A percentile compares a stretch with the other conserved stretches of the same genome.
These are phyloP conservation scores for Arthrobotrys entomopaga DNA, from an alignment of 2,329 filamentous ascomycete species.

Conservation along the genomic window DNA sequence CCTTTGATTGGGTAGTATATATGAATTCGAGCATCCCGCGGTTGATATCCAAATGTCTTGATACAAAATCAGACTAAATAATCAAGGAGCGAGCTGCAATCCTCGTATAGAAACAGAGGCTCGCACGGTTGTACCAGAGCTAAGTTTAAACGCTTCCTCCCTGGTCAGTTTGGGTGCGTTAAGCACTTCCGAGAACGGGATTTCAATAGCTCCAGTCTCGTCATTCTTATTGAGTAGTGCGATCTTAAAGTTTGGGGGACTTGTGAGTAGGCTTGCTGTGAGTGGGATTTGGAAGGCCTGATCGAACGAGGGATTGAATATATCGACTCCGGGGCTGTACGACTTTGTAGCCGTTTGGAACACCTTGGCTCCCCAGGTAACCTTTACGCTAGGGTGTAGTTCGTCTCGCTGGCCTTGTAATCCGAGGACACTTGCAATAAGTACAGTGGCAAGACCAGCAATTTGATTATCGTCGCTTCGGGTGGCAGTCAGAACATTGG, in stretches of 20 bases:
- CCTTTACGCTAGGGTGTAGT: constrained; percentile 65
- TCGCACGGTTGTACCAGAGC: constrained; percentile 61
- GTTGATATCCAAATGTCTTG: no score
- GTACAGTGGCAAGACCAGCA: constrained; percentile 63
- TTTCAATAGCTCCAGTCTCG: constrained; percentile 61
- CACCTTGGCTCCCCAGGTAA: constrained; percentile 63
- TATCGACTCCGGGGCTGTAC: constrained; percentile 65
- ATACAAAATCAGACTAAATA: no score
- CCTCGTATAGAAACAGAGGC: constrained; percentile 62
- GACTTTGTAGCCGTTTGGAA: constrained; percentile 64
- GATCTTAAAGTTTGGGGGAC: constrained; percentile 60
- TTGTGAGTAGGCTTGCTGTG: constrained; percentile 59
- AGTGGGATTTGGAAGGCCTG: constrained; percentile 64
- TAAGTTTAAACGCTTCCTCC: constrained; percentile 61
- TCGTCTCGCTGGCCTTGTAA: constrained; percentile 64
- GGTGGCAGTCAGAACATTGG: constrained; percentile 59
- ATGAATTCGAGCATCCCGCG: no score
- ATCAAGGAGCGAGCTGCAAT: constrained; percentile 37
- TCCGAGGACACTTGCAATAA: constrained; percentile 63
- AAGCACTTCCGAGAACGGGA: constrained; percentile 61
- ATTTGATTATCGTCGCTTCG: constrained; percentile 60
- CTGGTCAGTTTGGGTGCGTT: constrained; percentile 60
- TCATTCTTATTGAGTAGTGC: constrained; percentile 61
- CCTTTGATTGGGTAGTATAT: no score
- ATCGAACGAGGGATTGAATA: constrained; percentile 66